phyloP scores from a whole-genome alignment of 208 protist species.

The Leishmania tropica region DNA sequence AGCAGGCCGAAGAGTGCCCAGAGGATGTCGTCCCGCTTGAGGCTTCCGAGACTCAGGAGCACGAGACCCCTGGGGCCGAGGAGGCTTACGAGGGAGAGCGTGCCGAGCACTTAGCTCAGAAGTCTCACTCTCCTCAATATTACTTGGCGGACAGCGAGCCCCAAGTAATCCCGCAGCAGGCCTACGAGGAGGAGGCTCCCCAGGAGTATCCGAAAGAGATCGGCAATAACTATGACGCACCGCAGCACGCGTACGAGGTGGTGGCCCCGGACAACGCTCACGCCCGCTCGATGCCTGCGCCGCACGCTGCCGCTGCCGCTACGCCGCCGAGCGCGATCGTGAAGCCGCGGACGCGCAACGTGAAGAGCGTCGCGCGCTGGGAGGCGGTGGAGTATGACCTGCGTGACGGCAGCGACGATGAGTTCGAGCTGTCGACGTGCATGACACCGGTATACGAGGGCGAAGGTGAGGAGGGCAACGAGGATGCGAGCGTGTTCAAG shows the following conservation, averaged over 20 bases:
- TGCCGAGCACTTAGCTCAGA: neutral
- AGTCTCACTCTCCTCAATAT: neutral
- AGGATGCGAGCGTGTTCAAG: constrained; percentile 40
- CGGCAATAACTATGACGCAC: neutral
- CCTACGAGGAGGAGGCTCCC: constrained; percentile 5
- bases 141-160: neutral
- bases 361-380: constrained; percentile 51
- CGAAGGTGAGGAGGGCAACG: constrained; percentile 32
- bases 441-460: constrained; percentile 40
- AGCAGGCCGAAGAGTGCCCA: neutral
- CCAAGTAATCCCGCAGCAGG: constrained; percentile 2
- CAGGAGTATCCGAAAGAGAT: neutral
- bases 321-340: constrained; percentile 20
- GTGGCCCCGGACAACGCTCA: neutral
- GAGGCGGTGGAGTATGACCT: constrained; percentile 56
- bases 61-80: constrained; percentile 20
- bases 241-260: constrained; percentile 3
- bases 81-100: constrained; percentile 1
- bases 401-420: constrained; percentile 62
- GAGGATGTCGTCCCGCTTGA: neutral
- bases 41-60: neutral
- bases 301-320: neutral
- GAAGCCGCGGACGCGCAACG: constrained; percentile 45
- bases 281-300: neutral
- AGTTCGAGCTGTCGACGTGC: constrained; percentile 68